Evolutionary conservation across 2,329 filamentous ascomycete species (phyloP), one percentile per base, ranked within the genome.

Genomic region (Claviceps sorghi): DNA sequence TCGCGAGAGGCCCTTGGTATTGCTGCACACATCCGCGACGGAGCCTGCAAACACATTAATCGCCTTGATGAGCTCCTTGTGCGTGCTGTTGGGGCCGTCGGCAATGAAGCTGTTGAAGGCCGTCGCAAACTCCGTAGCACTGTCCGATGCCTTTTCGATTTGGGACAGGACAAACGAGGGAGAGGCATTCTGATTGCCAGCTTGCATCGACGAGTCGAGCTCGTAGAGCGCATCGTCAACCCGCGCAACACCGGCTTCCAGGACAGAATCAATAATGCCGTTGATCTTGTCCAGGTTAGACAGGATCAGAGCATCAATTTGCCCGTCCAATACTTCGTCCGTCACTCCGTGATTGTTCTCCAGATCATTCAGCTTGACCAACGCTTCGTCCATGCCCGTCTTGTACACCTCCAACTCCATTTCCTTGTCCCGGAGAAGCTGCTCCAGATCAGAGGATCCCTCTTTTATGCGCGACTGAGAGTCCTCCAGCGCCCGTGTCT

Each of bases 71-170:
- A 98, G 85, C 54, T 95, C 90, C 2, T 86, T 80, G 62, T 96
- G 88, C 10, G 83, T 83, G 64, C 87, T 88, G 67, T 90, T 95
- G 5, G 91, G 90, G 0, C 93, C 93, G 64, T 98, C 93, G 8
- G 91, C 93, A 61, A 98, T 94, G 67, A 94, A 97, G 69, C 95
- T 95, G 73, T 96, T 98, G 76, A 97, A 98, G 0, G 93, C 84
- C 0, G 91, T 97, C 1, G 91, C 93, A 68, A 98, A 98, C 65
- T 98, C 93, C 68, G 94, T 97, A 13, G 93, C 88, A 58, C 83
- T 95, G 10, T 89, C 82, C 8, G 90, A 93, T 0, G 93, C 90
- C 73, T 97, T 98, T 66, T 98, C 93, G 54, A 97, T 90, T 67
- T 97, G 91, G 2, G 91, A 97, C 49, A 98, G 76, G 13, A 98